phyloP scores from a whole-genome alignment of 108 stramenopile species.

The Cyclotella baltica region DNA sequence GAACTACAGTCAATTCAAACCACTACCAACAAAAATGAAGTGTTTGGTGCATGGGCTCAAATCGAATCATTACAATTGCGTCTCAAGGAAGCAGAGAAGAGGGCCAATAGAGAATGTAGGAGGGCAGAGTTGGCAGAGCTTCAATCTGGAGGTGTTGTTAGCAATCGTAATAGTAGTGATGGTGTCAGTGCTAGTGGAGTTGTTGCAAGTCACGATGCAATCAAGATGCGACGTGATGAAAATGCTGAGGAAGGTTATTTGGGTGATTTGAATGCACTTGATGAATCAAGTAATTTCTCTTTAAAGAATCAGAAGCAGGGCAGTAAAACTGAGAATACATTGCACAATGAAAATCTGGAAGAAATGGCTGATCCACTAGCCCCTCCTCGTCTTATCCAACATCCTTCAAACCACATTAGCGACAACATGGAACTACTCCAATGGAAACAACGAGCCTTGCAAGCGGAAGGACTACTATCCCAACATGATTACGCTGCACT shows the following conservation, averaged over 20 bases:
- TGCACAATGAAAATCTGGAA: not conserved
- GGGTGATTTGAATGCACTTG: not conserved
- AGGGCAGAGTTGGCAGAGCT: slow-evolving; percentile 7
- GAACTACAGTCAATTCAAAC: not conserved
- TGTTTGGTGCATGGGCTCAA: slow-evolving; percentile 17
- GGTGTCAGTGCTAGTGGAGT: not conserved
- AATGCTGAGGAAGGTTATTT: not conserved
- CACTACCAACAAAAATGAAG: not conserved
- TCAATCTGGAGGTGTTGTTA: too few relatives aligned
- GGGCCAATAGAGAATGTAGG: not conserved
- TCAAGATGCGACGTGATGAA: not conserved
- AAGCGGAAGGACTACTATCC: not conserved
- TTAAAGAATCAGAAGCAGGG: too few relatives aligned
- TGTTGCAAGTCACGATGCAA: not conserved
- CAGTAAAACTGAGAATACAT: not conserved
- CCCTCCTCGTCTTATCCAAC: not conserved
- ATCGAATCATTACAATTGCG: slow-evolving; percentile 1
- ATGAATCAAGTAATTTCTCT: not conserved
- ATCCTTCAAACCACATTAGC: not conserved
- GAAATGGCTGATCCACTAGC: not conserved
- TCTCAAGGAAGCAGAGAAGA: slow-evolving; percentile 4
- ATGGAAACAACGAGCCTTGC: slow-evolving; percentile 11
- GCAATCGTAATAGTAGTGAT: not conserved
- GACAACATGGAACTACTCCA: not conserved
- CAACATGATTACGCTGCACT: not conserved